Evolutionary conservation across 2,329 filamentous ascomycete genomes (phyloP), one percentile per base, ranked within the genome.

Genomic region (Colletotrichum lentis): DNA sequence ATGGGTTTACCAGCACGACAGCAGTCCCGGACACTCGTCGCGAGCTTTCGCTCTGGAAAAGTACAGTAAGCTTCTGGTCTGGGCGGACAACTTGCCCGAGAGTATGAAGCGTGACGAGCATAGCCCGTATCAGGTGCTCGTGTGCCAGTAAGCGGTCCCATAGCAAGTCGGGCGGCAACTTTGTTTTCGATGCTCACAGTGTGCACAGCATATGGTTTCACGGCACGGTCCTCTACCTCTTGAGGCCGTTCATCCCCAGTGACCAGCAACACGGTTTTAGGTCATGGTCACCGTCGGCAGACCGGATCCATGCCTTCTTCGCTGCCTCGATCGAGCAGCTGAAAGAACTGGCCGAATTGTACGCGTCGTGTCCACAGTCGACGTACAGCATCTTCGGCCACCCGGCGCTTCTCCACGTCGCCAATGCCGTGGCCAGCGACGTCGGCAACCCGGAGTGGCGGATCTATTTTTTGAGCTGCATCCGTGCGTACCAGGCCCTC

Each of bases 301-400:
- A 20, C 8, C 49, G 22, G 2, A 49, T 66, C 16, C 66, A 63
- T 7, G 64, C 73, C 3, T 76, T 73, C 3, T 81, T 73, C n/a
- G 68, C 70, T 2, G 77, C 79, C 2, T 81, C 80, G 0, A 73
- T 78, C 1, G 72, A 74, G 52, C 79, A 81, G 54, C 73, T 82
- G 14, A 80, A 81, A 67, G 73, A 74, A n/a, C 74, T 81, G 5
- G 72, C 81, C 6, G 66, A 80, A 27, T 71, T 76, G n/a, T 81
- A 80, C 65, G 76, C 78, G 35, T 72, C 73, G 10, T 73, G 78
- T 46, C 65, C 70, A 5, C 73, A 74, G 14, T 77, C 78, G 5
- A 73, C 73, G 3, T 79, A 76, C 66, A 76, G 77, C 4, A 76
- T 81, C 12, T 71, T 81, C 10, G 82, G 79, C 78, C 78, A 81